Base-by-base conservation (phyloP, 169 alveolate genomes). In the Cryptosporidium bovis region DNA sequence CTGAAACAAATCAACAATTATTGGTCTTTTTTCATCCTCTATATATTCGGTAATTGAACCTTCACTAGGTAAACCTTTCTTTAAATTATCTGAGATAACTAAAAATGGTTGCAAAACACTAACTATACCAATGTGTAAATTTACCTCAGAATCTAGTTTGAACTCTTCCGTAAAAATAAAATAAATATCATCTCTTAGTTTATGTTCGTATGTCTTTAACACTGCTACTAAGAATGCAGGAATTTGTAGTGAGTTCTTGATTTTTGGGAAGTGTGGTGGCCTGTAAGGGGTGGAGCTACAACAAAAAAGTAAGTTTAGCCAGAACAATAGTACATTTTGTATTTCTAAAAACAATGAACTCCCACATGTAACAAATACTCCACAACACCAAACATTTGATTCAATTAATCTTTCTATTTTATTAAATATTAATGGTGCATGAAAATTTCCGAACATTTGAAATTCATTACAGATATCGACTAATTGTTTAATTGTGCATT, bases 371-470 rank as follows among this genome's bases (percentile, higher is more conserved):
- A 77, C 66, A 36, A 77, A 77, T 20, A 60, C 60, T 18, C 36
- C 50, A 77, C 87, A 77, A 40, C 65, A 77, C 87, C 87, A 77
- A 60, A 27, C 36, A 60, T 44, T 77, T 29, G 87, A 34, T 29
- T 62, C 87, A 18, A 77, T 77, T 20, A 34, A 33, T 60, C 36
- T 56, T 40, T 77, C 87, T 10, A 77, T 62, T 20, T 77, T 62
- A 40, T 44, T 29, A 60, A 77, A 60, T 12, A 77, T 60, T n/a
- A 34, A 40, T 15, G 87, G 87, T 10, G 46, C 48, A 51, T 77
- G 87, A 60, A 60, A 77, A 48, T 29, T 34, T 16, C 87, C 87
- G 56, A 77, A 40, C 2, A 50, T 31, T 20, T 77, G 87, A 62
- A 77, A 77, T 60, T 60, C 87, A 77, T 60, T 77, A 60, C 87